Base-by-base conservation (phyloP, 2,329 filamentous ascomycete species). In the Clarireedia monteithiana region DNA sequence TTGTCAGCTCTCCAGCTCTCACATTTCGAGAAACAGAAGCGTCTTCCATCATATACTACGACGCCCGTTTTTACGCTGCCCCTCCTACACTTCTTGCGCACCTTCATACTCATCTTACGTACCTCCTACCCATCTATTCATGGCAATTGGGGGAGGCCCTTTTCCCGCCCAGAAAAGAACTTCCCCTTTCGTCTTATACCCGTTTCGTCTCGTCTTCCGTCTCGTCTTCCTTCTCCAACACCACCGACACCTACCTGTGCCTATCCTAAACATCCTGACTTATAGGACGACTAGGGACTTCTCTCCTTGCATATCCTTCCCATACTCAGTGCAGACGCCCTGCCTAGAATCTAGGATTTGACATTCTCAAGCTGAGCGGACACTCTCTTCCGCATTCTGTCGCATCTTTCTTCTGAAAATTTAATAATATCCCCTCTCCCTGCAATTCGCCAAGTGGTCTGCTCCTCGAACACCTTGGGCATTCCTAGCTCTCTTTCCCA, bases 381-480 rank as follows among this genome's bases (percentile, higher is more conserved):
- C 20, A 34, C 39, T 17, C 48, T 15, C 51, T 52, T 46, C 17
- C 27, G 17, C 6, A 23, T 30, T 20, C 34, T 40, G 44, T 40
- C 44, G 51, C 51, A 53, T 23, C 17, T 27, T 53, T 47, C 20
- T 23, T 48, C 39, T 39, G 20, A 17, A 30, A 50, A 48, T n/a
- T 48, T 48, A 48, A 48, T 48, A 6, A 53, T 48, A 48, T 48
- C 27, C 27, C 9, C 20, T 48, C 51, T 53, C 51, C 51, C 51
- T 53, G 44, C 51, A 36, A 36, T 48, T 12, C 26, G 44, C 50
- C 17, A 47, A 38, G 24, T 26, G 26, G 26, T 53, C 20, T 23
- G n/a, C 39, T 52, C 26, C 12, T 50, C 9, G 27, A 30, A 17
- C 15, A 40, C 4, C 14, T 51, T n/a, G 38, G 15, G 15, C 34